These are phyloP conservation scores for Isabelozyma pseudorhagii DNA, from an alignment of 805 yeast genomes.

Conservation along the genomic window DNA sequence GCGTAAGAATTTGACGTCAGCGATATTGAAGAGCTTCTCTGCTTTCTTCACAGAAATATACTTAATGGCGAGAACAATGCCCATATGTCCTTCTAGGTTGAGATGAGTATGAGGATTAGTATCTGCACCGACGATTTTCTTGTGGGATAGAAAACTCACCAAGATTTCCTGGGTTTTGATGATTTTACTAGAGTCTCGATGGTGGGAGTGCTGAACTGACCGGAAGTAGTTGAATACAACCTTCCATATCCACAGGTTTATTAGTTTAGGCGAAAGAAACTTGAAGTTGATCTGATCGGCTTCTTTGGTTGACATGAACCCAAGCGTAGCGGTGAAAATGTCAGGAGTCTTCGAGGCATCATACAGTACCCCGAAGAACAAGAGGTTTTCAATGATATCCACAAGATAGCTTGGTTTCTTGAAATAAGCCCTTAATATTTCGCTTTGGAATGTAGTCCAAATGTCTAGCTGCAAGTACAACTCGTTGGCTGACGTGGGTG, in stretches of 20 bases:
- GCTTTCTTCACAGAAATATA: constrained; percentile 23
- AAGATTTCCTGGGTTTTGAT: constrained; percentile 27
- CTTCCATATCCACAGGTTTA: constrained; percentile 25
- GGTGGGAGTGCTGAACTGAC: not conserved
- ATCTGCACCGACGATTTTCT: not conserved
- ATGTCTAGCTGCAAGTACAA: constrained; percentile 32
- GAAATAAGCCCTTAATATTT: constrained; percentile 18
- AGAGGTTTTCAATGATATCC: constrained; percentile 21
- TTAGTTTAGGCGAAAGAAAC: constrained; percentile 15
- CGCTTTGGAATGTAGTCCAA: constrained; percentile 26
- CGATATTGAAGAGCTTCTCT: constrained; percentile 20
- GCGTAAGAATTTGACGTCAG: constrained; percentile 16
- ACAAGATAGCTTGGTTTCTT: constrained; percentile 15
- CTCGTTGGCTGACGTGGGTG: constrained; percentile 31
- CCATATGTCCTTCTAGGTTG: constrained; percentile 32
- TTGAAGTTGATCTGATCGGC: constrained; percentile 18
- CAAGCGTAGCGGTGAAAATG: constrained; percentile 14
- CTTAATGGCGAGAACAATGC: constrained; percentile 29
- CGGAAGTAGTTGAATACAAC: constrained; percentile 16
- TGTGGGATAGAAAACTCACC: constrained; percentile 13
- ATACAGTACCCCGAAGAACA: constrained; percentile 23
- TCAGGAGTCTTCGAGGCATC: constrained; percentile 17
- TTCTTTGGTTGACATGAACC: constrained; percentile 12
- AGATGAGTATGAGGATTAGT: constrained; percentile 14
- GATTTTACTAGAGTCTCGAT: constrained; percentile 6